Evolutionary conservation across 345 rosid genomes (phyloP).

Genomic region (Citrus sinensis): DNA sequence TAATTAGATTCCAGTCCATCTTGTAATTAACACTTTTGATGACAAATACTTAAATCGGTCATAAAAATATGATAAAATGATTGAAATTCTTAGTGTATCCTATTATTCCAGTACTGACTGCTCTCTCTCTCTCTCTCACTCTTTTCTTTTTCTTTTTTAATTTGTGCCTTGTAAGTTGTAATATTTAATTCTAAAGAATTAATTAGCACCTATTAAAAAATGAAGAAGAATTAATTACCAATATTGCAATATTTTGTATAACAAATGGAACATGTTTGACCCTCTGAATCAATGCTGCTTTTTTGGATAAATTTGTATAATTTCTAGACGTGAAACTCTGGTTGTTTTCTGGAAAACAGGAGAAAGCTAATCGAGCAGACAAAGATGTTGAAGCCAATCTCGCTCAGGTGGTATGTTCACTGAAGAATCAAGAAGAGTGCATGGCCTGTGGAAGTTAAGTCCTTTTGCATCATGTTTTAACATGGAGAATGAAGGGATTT

Average conservation of each 20-base stretch:
- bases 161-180: neutral
- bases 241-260: neutral
- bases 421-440: neutral
- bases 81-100: neutral
- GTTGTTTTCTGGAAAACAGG: neutral
- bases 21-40: neutral
- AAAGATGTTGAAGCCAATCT: neutral
- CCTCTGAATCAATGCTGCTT: neutral
- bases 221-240: neutral
- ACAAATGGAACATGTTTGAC: neutral
- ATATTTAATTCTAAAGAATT: neutral
- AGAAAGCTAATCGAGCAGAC: neutral
- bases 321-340: neutral
- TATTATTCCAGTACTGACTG: neutral
- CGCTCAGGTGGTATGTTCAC: neutral
- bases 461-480: neutral
- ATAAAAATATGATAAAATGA: neutral
- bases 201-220: no score
- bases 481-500: neutral
- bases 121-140: neutral
- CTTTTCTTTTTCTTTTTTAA: neutral
- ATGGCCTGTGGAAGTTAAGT: slow-evolving; percentile 1
- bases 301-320: neutral
- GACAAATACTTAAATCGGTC: neutral
- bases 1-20: neutral